Evolutionary conservation across 352 stramenopile species (phyloP).

Genomic region (Pythium periplocum): DNA sequence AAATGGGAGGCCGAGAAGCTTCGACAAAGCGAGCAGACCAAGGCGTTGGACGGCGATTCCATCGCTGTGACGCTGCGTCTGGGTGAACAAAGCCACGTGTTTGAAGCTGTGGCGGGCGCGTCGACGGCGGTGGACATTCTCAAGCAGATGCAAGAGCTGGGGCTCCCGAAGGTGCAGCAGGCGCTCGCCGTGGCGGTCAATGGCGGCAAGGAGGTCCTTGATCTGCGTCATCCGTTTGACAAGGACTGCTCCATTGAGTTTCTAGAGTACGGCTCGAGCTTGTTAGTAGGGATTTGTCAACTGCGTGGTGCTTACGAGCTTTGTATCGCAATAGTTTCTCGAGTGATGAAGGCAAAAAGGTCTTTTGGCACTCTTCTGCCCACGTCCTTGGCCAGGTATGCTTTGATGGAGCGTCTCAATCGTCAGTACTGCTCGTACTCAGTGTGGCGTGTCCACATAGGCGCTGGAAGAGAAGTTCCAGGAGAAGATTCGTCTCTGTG

Average conservation of each 20-base stretch:
- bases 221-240: slow-evolving; percentile 44
- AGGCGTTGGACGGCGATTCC: slow-evolving; percentile 15
- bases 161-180: slow-evolving; percentile 54
- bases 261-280: slow-evolving; percentile 45
- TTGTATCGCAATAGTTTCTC: slow-evolving; percentile 34
- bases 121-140: slow-evolving; percentile 61
- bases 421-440: no score
- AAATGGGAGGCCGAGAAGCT: slow-evolving; percentile 53
- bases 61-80: slow-evolving; percentile 44
- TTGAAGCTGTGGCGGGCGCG: slow-evolving; percentile 33
- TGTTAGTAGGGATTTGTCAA: slow-evolving; percentile 1
- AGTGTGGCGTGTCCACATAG: slow-evolving; percentile 21
- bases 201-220: slow-evolving; percentile 34
- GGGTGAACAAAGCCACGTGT: slow-evolving; percentile 22
- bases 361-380: slow-evolving; percentile 99
- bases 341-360: slow-evolving; percentile 63
- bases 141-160: slow-evolving; percentile 43
- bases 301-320: neutral
- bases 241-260: slow-evolving; percentile 39
- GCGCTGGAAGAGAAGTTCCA: slow-evolving; percentile 97
- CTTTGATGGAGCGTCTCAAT: neutral
- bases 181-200: slow-evolving; percentile 44
- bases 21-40: slow-evolving; percentile 33
- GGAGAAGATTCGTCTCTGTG: slow-evolving; percentile 92
- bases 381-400: slow-evolving; percentile 94